These are phyloP conservation scores for Mortierella sp. DNA, from an alignment of 371 early-diverging fungal genomes.

Conservation along the genomic window DNA sequence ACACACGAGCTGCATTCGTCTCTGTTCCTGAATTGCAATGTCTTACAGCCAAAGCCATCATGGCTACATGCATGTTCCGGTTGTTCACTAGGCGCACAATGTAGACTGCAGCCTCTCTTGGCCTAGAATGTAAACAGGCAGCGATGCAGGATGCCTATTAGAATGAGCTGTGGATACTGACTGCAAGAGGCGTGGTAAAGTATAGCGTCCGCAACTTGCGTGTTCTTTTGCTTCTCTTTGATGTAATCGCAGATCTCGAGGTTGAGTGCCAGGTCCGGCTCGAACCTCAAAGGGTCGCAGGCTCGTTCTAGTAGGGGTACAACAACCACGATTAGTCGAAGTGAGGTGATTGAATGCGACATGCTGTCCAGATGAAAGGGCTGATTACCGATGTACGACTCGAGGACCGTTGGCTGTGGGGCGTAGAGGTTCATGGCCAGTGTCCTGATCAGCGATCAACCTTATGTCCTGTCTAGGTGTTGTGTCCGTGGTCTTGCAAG, in stretches of 20 bases:
- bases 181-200: not conserved
- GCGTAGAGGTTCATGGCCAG: too few relatives aligned
- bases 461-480: too few relatives aligned
- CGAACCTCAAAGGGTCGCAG: slow-evolving; percentile 74
- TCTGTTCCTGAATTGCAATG: not conserved
- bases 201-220: slow-evolving; percentile 59
- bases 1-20: not conserved
- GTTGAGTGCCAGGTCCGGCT: slow-evolving; percentile 88
- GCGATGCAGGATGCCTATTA: not conserved
- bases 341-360: not conserved
- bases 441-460: too few relatives aligned
- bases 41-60: slow-evolving; percentile 78
- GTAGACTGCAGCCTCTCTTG: slow-evolving; percentile 88
- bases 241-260: slow-evolving; percentile 94
- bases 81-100: slow-evolving; percentile 83
- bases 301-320: slow-evolving; percentile 70
- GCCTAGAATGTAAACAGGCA: slow-evolving; percentile 57
- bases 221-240: slow-evolving; percentile 87
- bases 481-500: too few relatives aligned
- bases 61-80: slow-evolving; percentile 70
- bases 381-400: too few relatives aligned
- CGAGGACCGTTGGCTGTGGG: too few relatives aligned
- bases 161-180: not conserved
- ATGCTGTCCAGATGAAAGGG: too few relatives aligned
- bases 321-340: not conserved